Conservation (phyloP, 2,329 filamentous ascomycete genomes). For the Phialophora chinensis region DNA sequence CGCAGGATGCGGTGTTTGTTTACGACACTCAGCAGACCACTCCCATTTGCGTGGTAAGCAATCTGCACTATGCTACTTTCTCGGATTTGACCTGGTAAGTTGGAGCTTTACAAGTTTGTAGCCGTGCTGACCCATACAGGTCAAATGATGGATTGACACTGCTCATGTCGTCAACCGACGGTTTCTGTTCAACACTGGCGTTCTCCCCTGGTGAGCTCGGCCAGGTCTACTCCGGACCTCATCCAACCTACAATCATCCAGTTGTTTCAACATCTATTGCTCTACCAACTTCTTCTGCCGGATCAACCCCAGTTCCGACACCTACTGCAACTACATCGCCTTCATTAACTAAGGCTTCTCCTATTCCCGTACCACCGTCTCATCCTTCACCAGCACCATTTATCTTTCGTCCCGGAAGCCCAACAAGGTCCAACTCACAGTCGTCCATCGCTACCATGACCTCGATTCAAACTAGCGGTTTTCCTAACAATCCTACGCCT, state of each 20-base stretch:
- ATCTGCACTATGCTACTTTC: slow-evolving; percentile 95
- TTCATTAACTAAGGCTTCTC: slow-evolving; percentile 61
- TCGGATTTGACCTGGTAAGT: slow-evolving; percentile 92
- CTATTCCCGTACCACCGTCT: slow-evolving; percentile 63
- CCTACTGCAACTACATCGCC: slow-evolving; percentile 71
- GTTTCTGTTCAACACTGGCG: slow-evolving; percentile 91
- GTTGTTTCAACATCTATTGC: slow-evolving; percentile 45
- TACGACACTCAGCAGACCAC: slow-evolving; percentile 98
- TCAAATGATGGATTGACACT: slow-evolving; percentile 77
- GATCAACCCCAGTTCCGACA: slow-evolving; percentile 71
- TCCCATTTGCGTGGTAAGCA: slow-evolving; percentile 92
- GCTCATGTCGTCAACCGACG: slow-evolving; percentile 96
- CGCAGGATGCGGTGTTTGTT: slow-evolving; percentile 89
- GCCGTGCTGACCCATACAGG: slow-evolving; percentile 54
- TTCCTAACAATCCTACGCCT: slow-evolving; percentile 78
- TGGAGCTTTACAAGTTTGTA: background rate
- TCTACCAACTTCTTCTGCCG: slow-evolving; percentile 47
- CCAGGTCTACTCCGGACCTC: slow-evolving; percentile 74
- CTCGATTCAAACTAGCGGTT: slow-evolving; percentile 51
- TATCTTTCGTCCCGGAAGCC: slow-evolving; percentile 71
- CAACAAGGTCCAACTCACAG: slow-evolving; percentile 82
- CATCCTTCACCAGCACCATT: slow-evolving; percentile 62
- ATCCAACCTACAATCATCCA: slow-evolving; percentile 48
- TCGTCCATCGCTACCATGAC: slow-evolving; percentile 74
- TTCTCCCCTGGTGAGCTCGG: slow-evolving; percentile 86